Evolutionary conservation across 2,329 filamentous ascomycete species (phyloP).

Genomic region (Paecilomyces sp.): DNA sequence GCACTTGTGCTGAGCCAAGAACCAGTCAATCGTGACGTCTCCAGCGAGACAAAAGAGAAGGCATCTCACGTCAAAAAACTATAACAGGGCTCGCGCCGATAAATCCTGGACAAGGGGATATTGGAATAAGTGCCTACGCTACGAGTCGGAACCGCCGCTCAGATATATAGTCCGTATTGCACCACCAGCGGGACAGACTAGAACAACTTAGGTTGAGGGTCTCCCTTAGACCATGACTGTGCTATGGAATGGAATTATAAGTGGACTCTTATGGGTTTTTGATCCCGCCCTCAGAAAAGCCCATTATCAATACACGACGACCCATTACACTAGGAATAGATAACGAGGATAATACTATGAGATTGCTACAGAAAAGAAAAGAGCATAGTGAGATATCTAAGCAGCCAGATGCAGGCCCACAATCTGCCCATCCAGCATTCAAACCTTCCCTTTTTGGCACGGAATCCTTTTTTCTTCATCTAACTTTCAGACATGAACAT

Average conservation of each 20-base stretch:
- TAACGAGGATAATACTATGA: background rate
- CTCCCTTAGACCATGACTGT: too few species aligned
- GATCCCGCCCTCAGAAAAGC: background rate
- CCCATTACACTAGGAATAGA: background rate
- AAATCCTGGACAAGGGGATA: background rate
- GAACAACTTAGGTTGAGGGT: background rate
- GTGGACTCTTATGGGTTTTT: background rate
- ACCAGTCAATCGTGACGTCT: too few species aligned
- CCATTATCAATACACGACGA: background rate
- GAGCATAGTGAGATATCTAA: background rate
- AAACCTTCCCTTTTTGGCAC: constrained; percentile 1
- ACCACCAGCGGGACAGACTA: background rate
- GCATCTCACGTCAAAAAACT: background rate
- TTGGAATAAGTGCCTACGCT: background rate
- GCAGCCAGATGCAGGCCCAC: background rate
- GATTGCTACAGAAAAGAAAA: background rate
- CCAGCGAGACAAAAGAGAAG: background rate
- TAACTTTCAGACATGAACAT: constrained; percentile 13
- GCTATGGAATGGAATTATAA: background rate
- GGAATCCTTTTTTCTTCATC: constrained; percentile 3
- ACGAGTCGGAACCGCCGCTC: background rate
- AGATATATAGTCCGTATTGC: background rate
- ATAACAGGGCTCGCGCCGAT: background rate
- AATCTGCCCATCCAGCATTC: background rate
- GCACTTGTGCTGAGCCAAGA: too few species aligned